A percentile compares a stretch with the other conserved stretches of the same genome.
These are phyloP conservation scores for Polygonum aviculare DNA, from an alignment of 148 eudicot species.

Conservation along the genomic window DNA sequence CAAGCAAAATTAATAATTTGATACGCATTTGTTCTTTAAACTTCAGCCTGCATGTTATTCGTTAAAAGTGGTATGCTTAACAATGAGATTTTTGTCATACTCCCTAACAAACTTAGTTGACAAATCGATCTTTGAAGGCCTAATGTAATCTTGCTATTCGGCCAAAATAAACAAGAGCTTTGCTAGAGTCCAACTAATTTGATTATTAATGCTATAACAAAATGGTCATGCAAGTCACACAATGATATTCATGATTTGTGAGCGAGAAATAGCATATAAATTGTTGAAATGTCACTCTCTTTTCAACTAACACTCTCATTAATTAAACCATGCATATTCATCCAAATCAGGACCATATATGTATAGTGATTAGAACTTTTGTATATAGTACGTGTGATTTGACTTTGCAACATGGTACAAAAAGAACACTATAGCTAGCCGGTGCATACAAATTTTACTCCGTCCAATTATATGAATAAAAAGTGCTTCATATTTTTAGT, in stretches of 20 bases:
- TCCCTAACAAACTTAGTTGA: not conserved
- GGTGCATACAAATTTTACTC: too few relatives aligned
- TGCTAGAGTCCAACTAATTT: not conserved
- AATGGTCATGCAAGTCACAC: not conserved
- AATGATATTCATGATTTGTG: not conserved
- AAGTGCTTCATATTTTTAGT: too few relatives aligned
- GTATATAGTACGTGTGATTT: too few relatives aligned
- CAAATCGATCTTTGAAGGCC: not conserved
- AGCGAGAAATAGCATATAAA: not conserved
- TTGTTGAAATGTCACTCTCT: constrained; percentile 6
- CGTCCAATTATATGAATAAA: too few relatives aligned
- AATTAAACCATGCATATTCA: not conserved
- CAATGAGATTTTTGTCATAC: not conserved
- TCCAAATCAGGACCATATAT: too few relatives aligned
- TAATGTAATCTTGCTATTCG: not conserved
- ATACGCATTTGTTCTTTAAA: too few relatives aligned
- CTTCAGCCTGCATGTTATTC: too few relatives aligned
- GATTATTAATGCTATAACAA: not conserved
- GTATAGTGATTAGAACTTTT: too few relatives aligned
- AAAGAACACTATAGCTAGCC: too few relatives aligned
- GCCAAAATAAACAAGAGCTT: not conserved
- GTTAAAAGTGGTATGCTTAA: too few relatives aligned
- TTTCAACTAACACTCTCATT: not conserved
- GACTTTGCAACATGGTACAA: too few relatives aligned
- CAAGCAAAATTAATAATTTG: too few relatives aligned